These are phyloP conservation scores for Talaromyces liani DNA, from an alignment of 495 filamentous ascomycete genomes.

Conservation along the genomic window DNA sequence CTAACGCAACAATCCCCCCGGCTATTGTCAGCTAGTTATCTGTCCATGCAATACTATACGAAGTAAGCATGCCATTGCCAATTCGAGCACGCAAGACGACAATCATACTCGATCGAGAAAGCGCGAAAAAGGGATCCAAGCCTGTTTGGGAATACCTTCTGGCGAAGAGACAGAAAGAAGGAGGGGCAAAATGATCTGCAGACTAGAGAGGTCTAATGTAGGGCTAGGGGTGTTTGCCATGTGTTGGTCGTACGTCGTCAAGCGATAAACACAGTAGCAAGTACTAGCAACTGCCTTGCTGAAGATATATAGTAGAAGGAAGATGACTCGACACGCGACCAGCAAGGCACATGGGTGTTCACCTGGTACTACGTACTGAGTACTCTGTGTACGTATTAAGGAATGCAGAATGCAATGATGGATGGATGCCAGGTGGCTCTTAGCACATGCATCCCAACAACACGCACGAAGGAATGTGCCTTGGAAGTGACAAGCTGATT, in stretches of 20 bases:
- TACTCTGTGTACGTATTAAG: not conserved
- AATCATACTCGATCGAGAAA: not conserved
- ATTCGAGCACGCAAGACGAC: not conserved
- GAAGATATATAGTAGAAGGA: not conserved
- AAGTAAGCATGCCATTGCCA: not conserved
- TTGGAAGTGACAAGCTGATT: not conserved
- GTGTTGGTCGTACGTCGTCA: no score
- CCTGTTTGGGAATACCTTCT: not conserved
- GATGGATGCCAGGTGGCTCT: not conserved
- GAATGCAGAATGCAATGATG: not conserved
- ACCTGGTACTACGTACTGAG: not conserved
- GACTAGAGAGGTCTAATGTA: not conserved
- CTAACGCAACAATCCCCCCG: not conserved
- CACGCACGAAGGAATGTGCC: not conserved
- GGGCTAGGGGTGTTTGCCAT: not conserved
- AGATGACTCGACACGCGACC: not conserved
- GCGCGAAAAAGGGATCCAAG: not conserved
- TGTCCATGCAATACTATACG: not conserved
- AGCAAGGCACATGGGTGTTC: not conserved
- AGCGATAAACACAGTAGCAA: not conserved
- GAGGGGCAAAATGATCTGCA: conserved; percentile 1
- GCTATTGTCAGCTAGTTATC: not conserved
- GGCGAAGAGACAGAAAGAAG: not conserved
- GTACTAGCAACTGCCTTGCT: not conserved
- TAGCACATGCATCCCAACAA: not conserved